Evolutionary conservation across 768 basidiomycete genomes (phyloP), one percentile per base, ranked within the genome.

Genomic region (Amanita pseudoporphyria): DNA sequence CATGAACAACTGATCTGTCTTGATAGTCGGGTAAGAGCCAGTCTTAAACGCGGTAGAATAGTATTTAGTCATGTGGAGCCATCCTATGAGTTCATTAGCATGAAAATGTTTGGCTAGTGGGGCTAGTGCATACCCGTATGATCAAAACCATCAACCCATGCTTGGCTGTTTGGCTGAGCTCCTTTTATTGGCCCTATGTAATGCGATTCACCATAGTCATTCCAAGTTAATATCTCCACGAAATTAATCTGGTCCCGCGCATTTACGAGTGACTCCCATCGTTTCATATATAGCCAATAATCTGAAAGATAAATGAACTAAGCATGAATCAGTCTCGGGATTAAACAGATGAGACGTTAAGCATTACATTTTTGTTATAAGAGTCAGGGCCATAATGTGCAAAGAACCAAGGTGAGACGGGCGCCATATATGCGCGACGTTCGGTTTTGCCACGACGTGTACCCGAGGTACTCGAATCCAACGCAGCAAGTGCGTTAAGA

Each of bases 151-250:
- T 83, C 59, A 5, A 83, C 82, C 85, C 86, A 88, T 6, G 73
- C 72, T 54, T 86, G 73, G 45, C 82, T 84, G 60, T 78, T 72
- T 41, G 87, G 87, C 58, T 84, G 79, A 22, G 69, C 76, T 9
- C 86, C 83, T 54, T 81, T 76, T 57, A 87, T 78, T 2, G 89
- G 87, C 12, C 82, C 86, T 41, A 92, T 68, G 61, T 93, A 92
- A 59, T 88, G 83, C 3, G 81, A 83, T 60, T 85, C 83, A 53
- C 84, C 82, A 49, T 69, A 87, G 61, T 87, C 85, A 52, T 88
- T 88, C 79, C 80, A 87, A 12, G 79, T 76, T 39, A 81, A 52
- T 49, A 82, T 60, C 62, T 87, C 70, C 16, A 77, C 74, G 43
- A 87, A 69, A 56, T 81, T 79, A 26, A 84, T 66, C 53, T 74